Conservation (phyloP, 176 grass and related monocot species). For the Ensete ventricosum region DNA sequence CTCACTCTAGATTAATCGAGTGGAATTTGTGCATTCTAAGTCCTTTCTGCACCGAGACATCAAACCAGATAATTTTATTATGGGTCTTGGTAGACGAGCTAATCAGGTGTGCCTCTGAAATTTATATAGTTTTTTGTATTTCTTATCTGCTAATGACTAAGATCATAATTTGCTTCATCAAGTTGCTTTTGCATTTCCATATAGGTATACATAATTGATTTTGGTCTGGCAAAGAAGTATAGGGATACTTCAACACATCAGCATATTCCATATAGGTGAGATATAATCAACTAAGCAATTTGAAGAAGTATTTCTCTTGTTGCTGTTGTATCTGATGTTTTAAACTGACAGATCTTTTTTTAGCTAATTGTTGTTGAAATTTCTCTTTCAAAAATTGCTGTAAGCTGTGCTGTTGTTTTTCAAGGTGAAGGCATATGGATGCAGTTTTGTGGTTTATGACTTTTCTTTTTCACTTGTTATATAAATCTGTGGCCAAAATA, state of each 20-base stretch:
- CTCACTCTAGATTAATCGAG: slow-evolving; percentile 52
- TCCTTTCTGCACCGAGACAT: slow-evolving; percentile 89
- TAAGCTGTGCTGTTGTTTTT: background rate
- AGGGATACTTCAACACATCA: slow-evolving; percentile 55
- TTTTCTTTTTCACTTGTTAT: too few relatives aligned
- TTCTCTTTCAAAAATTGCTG: background rate
- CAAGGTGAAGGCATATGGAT: too few relatives aligned
- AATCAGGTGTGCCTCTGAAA: slow-evolving; percentile 39
- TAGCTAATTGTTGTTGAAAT: background rate
- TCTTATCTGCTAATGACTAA: background rate
- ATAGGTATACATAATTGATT: slow-evolving; percentile 90
- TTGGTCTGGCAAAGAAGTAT: slow-evolving; percentile 91
- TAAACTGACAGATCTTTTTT: background rate
- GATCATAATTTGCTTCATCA: slow-evolving; percentile 10
- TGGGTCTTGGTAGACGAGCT: slow-evolving; percentile 71
- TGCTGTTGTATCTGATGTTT: background rate
- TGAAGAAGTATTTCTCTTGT: background rate
- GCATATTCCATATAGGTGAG: slow-evolving; percentile 87
- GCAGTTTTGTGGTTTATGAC: too few relatives aligned
- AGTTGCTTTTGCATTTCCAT: background rate
- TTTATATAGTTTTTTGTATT: background rate
- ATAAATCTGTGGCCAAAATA: too few relatives aligned
- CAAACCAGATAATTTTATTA: slow-evolving; percentile 95
- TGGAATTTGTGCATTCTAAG: slow-evolving; percentile 67
- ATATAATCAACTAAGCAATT: background rate